Percentiles rank a stretch among this genome's conserved stretches.
Conservation (phyloP, 768 basidiomycete genomes). For the Russula ochroleuca region DNA sequence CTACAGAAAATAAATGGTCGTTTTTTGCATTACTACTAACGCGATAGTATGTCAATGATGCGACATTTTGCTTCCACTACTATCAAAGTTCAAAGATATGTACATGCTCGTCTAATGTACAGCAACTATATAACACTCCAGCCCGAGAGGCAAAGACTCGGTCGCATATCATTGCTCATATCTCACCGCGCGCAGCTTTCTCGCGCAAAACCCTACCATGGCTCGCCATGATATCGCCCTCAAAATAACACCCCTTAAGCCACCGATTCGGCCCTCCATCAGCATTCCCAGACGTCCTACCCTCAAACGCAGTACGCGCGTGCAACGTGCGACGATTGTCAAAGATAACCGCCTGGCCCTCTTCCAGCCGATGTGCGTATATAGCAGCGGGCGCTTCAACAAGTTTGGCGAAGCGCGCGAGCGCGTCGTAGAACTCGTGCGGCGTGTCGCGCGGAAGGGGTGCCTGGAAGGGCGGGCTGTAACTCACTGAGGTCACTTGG, state of each 20-base stretch:
- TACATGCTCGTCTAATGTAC: background rate
- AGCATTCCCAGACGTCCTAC: conserved; percentile 29
- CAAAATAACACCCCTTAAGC: conserved; percentile 86
- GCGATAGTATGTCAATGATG: too few relatives aligned
- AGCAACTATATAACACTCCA: background rate
- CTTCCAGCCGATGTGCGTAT: conserved; percentile 62
- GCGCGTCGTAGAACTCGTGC: conserved; percentile 54
- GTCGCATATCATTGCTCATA: conserved; percentile 1
- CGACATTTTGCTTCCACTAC: too few relatives aligned
- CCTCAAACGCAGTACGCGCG: conserved; percentile 73
- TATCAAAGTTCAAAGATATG: too few relatives aligned
- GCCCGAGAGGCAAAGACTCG: background rate
- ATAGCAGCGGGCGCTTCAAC: conserved; percentile 50
- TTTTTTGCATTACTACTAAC: too few relatives aligned
- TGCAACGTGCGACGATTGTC: conserved; percentile 91
- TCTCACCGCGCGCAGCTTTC: conserved; percentile 9
- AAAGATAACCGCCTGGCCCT: conserved; percentile 86
- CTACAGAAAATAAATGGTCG: too few relatives aligned
- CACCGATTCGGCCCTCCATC: conserved; percentile 57
- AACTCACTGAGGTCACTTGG: conserved; percentile 69
- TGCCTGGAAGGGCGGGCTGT: conserved; percentile 93
- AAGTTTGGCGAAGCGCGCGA: conserved; percentile 54
- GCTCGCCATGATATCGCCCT: conserved; percentile 61
- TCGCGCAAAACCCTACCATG: conserved; percentile 49
- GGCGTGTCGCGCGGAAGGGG: conserved; percentile 58